Evolutionary conservation across 1,284 basidiomycete genomes (phyloP), one percentile per base, ranked within the genome.

Genomic region (Cutaneotrichosporon sp.): DNA sequence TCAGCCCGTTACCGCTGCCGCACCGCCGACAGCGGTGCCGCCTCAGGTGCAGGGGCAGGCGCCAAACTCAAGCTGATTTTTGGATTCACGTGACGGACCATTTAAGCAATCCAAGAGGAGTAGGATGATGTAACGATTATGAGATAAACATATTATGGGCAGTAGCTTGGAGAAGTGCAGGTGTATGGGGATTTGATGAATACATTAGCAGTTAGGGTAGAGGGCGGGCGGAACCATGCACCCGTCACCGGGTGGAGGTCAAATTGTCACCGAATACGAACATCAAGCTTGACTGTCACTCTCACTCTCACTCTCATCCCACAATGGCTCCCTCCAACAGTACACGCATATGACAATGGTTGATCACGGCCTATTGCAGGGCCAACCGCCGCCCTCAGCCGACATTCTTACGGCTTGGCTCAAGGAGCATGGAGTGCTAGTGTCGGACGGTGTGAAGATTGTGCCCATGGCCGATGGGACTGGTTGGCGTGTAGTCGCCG

Each of bases 391-490:
- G n/a, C 73, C 73, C 5, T 71, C 70, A 8, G 51, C 42, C 4
- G 59, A 59, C 7, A 16, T 62, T 7, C 63, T 75, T 3, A 14
- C 30, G 6, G 53, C 50, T 11, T 76, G 73, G 72, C 66, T 72
- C 13, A 67, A 68, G 8, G 62, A 56, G 30, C 49, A 62, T 21
- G 65, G 52, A 42, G 68, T 68, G 21, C 30, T 58, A 26, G 53
- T 63, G n/a, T 58, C 56, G 6, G 58, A 64, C 2, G 57, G 36
- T 4, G 46, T 73, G 2, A 38, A 65, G 21, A 64, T 76, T 18
- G 63, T 59, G 34, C 58, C 61, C 22, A 72, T 74, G 66, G 59
- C 46, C 6, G 70, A 71, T 40, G 70, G 63, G 0, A n/a, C 11
- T 61, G 73, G 73, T 14, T 64, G 67, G 66, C 58, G 67, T 2